These are phyloP conservation scores for Dimargaris xerosporica DNA, from an alignment of 192 early-diverging fungal species.

Conservation along the genomic window DNA sequence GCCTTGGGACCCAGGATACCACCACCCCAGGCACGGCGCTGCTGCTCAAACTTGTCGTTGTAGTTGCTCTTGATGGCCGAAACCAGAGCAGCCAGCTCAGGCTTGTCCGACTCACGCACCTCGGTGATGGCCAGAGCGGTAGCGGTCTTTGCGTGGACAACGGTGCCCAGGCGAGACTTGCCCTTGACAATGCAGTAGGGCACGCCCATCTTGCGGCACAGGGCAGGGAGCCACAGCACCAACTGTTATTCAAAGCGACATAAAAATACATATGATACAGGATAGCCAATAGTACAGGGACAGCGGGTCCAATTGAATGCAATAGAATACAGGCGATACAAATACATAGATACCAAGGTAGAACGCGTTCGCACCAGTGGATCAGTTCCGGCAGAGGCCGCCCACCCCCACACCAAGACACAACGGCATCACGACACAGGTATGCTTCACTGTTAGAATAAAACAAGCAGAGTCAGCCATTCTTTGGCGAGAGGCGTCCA, in stretches of 20 bases:
- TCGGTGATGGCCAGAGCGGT: conserved; percentile 92
- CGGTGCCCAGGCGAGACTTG: conserved; percentile 95
- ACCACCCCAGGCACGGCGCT: conserved; percentile 92
- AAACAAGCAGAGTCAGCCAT: not conserved
- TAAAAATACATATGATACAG: conserved; percentile 6
- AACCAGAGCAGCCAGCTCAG: conserved; percentile 69
- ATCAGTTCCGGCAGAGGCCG: too few species aligned
- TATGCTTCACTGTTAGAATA: not conserved
- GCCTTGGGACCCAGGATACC: conserved; percentile 95
- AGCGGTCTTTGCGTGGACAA: conserved; percentile 99
- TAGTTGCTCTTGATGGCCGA: conserved; percentile 89
- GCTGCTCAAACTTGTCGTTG: conserved; percentile 86
- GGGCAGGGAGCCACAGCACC: conserved; percentile 96
- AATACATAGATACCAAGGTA: too few species aligned
- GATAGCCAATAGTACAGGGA: not conserved
- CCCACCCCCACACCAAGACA: too few species aligned
- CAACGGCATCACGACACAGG: not conserved
- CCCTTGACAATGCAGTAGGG: conserved; percentile 99
- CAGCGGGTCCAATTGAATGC: not conserved
- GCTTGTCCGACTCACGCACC: conserved; percentile 90
- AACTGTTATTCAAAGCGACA: conserved; percentile 26
- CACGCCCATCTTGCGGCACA: conserved; percentile 99
- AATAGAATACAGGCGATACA: too few species aligned
- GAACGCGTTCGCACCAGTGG: too few species aligned
- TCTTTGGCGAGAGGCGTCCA: not conserved